phyloP scores from a whole-genome alignment of 1,284 basidiomycete species.

The Grifola frondosa region DNA sequence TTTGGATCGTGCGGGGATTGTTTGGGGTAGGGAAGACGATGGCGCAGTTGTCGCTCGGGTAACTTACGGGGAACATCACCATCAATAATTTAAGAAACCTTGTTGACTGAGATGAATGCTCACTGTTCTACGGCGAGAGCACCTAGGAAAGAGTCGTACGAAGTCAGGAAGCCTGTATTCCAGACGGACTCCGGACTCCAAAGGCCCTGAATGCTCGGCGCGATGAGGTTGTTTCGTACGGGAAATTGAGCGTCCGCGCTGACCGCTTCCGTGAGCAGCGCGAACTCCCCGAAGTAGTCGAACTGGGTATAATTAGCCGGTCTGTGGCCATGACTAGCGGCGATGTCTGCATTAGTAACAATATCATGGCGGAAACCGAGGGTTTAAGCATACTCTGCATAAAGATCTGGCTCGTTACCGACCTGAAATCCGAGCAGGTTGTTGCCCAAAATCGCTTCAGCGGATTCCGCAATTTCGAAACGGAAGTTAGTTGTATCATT shows the following conservation, averaged over 20 bases:
- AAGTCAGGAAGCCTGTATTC: constrained; percentile 46
- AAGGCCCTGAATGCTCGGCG: constrained; percentile 40
- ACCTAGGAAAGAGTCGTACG: constrained; percentile 39
- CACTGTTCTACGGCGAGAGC: constrained; percentile 51
- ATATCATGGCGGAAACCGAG: constrained; percentile 30
- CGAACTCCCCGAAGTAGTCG: constrained; percentile 54
- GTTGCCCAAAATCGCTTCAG: constrained; percentile 54
- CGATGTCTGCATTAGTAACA: too few species aligned
- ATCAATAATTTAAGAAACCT: background rate
- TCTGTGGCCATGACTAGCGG: constrained; percentile 35
- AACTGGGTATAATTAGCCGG: constrained; percentile 39
- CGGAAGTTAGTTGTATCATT: constrained; percentile 53
- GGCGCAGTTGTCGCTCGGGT: constrained; percentile 45
- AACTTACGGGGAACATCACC: constrained; percentile 31
- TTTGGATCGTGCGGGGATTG: constrained; percentile 43
- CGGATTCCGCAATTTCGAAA: constrained; percentile 49
- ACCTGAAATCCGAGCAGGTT: constrained; percentile 58
- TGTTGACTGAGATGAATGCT: constrained; percentile 12
- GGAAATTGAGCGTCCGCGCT: constrained; percentile 41
- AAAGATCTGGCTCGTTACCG: constrained; percentile 76
- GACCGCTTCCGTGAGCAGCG: constrained; percentile 41
- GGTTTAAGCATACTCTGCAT: constrained; percentile 32
- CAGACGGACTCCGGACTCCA: constrained; percentile 39
- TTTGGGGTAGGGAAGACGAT: constrained; percentile 32
- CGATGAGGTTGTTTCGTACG: constrained; percentile 52